These are phyloP conservation scores for Penicillium sp. DNA, from an alignment of 2,329 filamentous ascomycete genomes.

Conservation along the genomic window DNA sequence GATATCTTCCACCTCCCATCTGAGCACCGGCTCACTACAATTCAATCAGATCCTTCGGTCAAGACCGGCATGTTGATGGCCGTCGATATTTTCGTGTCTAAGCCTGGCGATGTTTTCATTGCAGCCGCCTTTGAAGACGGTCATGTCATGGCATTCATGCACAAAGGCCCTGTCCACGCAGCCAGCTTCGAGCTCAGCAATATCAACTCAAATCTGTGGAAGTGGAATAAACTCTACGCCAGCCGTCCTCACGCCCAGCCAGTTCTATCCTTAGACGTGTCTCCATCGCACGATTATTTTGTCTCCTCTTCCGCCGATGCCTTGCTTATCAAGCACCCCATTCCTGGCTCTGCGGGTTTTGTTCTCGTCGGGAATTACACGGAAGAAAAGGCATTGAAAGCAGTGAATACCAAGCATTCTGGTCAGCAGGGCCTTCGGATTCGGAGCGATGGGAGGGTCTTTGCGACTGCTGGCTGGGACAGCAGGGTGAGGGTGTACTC, in stretches of 20 bases:
- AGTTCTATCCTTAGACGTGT: slow-evolving; percentile 70
- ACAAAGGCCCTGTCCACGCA: slow-evolving; percentile 43
- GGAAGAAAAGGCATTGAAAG: slow-evolving; percentile 56
- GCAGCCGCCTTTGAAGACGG: slow-evolving; percentile 86
- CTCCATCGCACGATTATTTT: slow-evolving; percentile 58
- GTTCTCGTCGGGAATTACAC: slow-evolving; percentile 13
- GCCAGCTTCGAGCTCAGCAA: slow-evolving; percentile 28
- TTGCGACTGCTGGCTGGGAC: slow-evolving; percentile 95
- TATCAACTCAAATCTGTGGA: slow-evolving; percentile 32
- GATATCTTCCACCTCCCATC: slow-evolving; percentile 83
- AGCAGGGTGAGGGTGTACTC: slow-evolving; percentile 78
- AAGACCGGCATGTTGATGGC: slow-evolving; percentile 82
- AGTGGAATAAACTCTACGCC: slow-evolving; percentile 62
- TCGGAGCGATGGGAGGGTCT: slow-evolving; percentile 76
- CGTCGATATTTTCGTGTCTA: slow-evolving; percentile 60
- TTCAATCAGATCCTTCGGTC: slow-evolving; percentile 48
- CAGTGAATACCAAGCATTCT: slow-evolving; percentile 77
- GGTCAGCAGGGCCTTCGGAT: slow-evolving; percentile 82
- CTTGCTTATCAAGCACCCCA: slow-evolving; percentile 72
- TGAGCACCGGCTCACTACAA: slow-evolving; percentile 66
- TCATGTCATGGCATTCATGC: slow-evolving; percentile 65
- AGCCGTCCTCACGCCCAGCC: slow-evolving; percentile 75
- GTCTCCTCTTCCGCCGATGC: slow-evolving; percentile 83
- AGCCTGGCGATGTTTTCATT: slow-evolving; percentile 57
- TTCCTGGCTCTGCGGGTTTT: slow-evolving; percentile 45